phyloP scores from a whole-genome alignment of 495 filamentous ascomycete species.

The Xylaria scruposa region DNA sequence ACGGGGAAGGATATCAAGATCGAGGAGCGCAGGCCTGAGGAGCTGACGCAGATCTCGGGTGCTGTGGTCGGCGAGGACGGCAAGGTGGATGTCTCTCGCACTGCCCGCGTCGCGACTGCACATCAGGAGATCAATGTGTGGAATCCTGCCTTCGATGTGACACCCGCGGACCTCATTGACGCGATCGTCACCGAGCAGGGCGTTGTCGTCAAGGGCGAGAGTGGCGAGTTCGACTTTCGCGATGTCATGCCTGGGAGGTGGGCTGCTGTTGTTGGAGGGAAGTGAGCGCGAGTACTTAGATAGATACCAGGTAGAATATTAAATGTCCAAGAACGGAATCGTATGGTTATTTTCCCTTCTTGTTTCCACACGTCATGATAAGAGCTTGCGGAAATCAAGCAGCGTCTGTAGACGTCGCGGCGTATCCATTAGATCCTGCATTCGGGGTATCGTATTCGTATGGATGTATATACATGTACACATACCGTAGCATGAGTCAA shows the following conservation, averaged over 20 bases:
- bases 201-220: conserved; percentile 75
- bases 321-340: background rate
- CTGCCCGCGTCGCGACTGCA: conserved; percentile 79
- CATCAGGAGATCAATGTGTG: conserved; percentile 83
- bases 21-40: conserved; percentile 79
- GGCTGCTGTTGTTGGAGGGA: conserved; percentile 37
- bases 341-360: background rate
- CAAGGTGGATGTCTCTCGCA: conserved; percentile 55
- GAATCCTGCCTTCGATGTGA: conserved; percentile 98
- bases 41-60: conserved; percentile 82
- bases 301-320: background rate
- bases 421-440: background rate
- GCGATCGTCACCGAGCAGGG: conserved; percentile 93
- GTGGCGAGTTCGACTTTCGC: conserved; percentile 77
- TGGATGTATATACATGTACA: conserved; percentile 24
- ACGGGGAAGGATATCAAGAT: conserved; percentile 82
- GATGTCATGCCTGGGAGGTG: conserved; percentile 58
- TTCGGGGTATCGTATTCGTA: conserved; percentile 29
- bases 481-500: conserved; percentile 10
- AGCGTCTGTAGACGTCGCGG: background rate
- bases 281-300: background rate
- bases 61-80: conserved; percentile 61
- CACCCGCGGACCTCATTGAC: conserved; percentile 84
- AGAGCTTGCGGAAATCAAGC: background rate
- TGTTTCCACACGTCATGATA: background rate